Percentiles rank a stretch among this genome's conserved stretches.
These are phyloP conservation scores for Osmanthus fragrans DNA, from an alignment of 257 asterid genomes.

Conservation along the genomic window DNA sequence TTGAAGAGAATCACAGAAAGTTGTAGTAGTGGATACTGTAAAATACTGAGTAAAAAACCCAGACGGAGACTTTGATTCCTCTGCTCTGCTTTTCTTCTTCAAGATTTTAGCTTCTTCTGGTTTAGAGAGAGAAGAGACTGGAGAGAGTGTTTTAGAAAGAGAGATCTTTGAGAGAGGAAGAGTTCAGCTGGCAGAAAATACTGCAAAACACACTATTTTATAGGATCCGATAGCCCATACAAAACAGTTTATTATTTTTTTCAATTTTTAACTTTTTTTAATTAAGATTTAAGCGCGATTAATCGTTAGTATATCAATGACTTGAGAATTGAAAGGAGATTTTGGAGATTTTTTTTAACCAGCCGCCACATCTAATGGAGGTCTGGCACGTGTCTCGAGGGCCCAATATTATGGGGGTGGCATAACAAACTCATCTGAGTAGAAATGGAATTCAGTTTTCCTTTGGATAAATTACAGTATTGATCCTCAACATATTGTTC, in stretches of 20 bases:
- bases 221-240: constrained; percentile 34
- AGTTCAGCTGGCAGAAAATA: constrained; percentile 26
- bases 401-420: not conserved
- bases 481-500: not conserved
- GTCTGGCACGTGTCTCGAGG: constrained; percentile 23
- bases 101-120: constrained; percentile 7
- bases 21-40: not conserved
- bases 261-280: not conserved
- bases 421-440: not conserved
- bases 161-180: not conserved
- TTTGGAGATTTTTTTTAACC: constrained; percentile 5
- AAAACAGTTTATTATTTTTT: not conserved
- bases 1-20: constrained; percentile 9
- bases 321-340: constrained; percentile 4
- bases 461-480: not conserved
- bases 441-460: not conserved
- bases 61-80: constrained; percentile 31
- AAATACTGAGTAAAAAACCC: constrained; percentile 24
- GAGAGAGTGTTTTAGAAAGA: not conserved
- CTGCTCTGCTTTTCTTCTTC: constrained; percentile 6
- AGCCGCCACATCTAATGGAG: constrained; percentile 42
- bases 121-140: too few species aligned
- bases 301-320: not conserved
- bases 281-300: not conserved
- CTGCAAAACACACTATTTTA: constrained; percentile 36